Conservation (phyloP, 2,329 filamentous ascomycete genomes). For the Westerdykella ornata region DNA sequence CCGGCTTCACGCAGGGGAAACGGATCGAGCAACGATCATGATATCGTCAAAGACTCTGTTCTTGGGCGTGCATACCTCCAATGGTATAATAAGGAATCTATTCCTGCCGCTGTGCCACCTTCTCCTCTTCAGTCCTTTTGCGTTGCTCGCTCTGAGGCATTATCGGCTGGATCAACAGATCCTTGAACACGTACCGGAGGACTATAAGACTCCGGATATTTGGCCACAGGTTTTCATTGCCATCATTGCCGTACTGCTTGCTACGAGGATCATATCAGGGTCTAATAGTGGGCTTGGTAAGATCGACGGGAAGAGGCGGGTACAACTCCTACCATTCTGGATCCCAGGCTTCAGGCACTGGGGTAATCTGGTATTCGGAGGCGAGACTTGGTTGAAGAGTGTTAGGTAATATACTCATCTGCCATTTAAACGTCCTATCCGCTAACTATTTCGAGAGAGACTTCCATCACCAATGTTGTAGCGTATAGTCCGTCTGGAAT, state of each 20-base stretch:
- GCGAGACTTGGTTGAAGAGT: constrained; percentile 40
- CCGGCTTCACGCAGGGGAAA: not conserved
- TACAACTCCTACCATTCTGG: constrained; percentile 53
- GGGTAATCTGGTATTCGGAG: constrained; percentile 44
- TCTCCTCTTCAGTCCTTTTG: constrained; percentile 26
- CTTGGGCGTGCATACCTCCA: constrained; percentile 29
- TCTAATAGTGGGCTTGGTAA: constrained; percentile 10
- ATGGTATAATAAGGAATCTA: constrained; percentile 25
- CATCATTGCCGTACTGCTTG: constrained; percentile 21
- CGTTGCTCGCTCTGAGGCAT: constrained; percentile 18
- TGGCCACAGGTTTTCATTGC: constrained; percentile 25
- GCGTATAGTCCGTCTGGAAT: constrained; percentile 46
- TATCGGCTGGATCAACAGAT: constrained; percentile 17
- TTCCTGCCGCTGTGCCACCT: constrained; percentile 33
- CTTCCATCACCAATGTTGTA: constrained; percentile 40
- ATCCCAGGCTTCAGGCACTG: constrained; percentile 53
- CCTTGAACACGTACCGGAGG: constrained; percentile 15
- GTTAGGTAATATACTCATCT: constrained; percentile 32
- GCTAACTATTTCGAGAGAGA: constrained; percentile 23
- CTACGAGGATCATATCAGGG: constrained; percentile 28
- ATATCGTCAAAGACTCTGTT: constrained; percentile 29
- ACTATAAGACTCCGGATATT: constrained; percentile 24
- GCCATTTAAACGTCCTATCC: constrained; percentile 4
- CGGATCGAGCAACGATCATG: constrained; percentile 11
- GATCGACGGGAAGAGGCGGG: constrained; percentile 32